Evolutionary conservation across 768 basidiomycete species (phyloP), one percentile per base, ranked within the genome.

Genomic region (Termitomyces sp.): DNA sequence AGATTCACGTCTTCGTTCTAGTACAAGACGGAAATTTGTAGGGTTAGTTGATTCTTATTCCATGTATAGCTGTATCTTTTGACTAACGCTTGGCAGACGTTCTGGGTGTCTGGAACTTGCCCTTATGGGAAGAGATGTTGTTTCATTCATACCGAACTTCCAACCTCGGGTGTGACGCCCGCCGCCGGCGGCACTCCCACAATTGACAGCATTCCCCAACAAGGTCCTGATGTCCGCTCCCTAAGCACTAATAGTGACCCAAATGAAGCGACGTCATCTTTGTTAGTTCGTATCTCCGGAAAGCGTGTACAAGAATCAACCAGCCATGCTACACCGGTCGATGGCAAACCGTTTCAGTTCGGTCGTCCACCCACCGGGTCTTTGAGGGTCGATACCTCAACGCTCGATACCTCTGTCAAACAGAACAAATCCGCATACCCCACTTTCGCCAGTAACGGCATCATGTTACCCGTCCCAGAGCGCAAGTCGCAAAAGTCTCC

Each of bases 1-100:
- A 35, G 7, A 61, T 56, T 56, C 55, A 30, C 54, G 53, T 63
- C 38, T 52, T 50, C 36, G 66, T 90, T 46, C 32, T 16, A 62
- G 91, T 94, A 94, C 73, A 95, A 95, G 73, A 94, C 93, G 10
- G 92, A 95, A 72, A 92, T 94, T 62, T 95, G 92, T 70, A 85
- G 92, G 76, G 90, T 92, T 65, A 36, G 57, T 54, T 48, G 40
- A 16, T 24, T 47, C n/a, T 62, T 11, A 44, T 18, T 35, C 5
- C 13, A 11, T 24, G 28, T 24, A 35, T 35, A 14, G 85, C n/a
- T 72, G 43, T 6, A 24, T 51, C 58, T 56, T 48, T 51, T 61
- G 35, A 36, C 32, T 10, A 7, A 10, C 32, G 47, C 53, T 67
- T 56, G 64, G 10, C 65, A 92, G 87, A 94, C 92, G 8, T 94